Conservation (phyloP, 495 filamentous ascomycete species). For the Neurospora discreta region DNA sequence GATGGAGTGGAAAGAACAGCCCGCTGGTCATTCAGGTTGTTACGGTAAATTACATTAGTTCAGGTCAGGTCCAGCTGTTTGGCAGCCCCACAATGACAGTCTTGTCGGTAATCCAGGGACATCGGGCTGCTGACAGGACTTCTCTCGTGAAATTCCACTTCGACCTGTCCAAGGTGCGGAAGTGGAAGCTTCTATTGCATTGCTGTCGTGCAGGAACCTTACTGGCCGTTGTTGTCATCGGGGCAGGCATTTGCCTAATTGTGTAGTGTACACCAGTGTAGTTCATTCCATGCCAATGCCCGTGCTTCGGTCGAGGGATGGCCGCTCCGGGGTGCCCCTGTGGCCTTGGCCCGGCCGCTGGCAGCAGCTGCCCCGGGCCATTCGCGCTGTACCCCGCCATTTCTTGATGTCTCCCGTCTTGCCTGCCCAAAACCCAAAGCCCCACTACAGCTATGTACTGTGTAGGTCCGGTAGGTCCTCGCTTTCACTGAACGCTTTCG, state of each 20-base stretch:
- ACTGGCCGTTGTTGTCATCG: background rate
- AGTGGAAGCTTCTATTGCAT: background rate
- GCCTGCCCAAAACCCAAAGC: background rate
- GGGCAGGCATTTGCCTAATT: background rate
- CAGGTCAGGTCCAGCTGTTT: background rate
- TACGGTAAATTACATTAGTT: too few species aligned
- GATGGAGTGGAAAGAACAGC: background rate
- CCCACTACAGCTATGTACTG: background rate
- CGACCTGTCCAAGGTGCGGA: background rate
- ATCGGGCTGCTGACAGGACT: background rate
- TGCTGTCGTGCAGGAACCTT: background rate
- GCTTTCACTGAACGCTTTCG: background rate
- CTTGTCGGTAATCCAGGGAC: background rate
- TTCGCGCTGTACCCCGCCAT: background rate
- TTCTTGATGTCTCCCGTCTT: background rate
- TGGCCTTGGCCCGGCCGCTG: background rate
- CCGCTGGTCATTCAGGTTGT: background rate
- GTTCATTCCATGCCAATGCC: background rate
- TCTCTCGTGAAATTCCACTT: background rate
- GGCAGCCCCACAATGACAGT: background rate
- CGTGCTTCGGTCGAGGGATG: background rate
- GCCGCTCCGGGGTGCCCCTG: too few species aligned
- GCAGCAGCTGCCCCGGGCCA: background rate
- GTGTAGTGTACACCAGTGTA: too few species aligned
- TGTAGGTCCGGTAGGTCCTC: too few species aligned